Percentiles rank a stretch among this genome's conserved stretches.
Evolutionary conservation across 768 basidiomycete species (phyloP).

Genomic region (Porpolomopsis calyptriformis): DNA sequence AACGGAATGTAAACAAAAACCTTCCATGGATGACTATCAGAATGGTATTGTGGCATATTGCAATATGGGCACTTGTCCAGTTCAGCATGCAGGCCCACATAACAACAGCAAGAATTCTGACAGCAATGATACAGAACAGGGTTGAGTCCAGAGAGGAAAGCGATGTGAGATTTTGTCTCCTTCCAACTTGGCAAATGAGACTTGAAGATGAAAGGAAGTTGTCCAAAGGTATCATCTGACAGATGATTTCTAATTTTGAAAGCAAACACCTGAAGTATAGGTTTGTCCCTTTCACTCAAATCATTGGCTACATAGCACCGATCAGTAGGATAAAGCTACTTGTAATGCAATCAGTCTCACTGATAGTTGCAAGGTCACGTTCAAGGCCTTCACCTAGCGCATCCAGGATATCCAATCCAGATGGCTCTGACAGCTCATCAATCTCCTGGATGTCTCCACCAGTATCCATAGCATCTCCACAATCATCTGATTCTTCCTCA

Average conservation of each 20-base stretch:
- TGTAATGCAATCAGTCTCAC: not conserved
- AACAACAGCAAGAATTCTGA: constrained; percentile 23
- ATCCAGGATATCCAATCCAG: not conserved
- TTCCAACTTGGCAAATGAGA: not conserved
- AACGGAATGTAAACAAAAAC: constrained; percentile 20
- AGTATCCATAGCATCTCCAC: not conserved
- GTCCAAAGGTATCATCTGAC: not conserved
- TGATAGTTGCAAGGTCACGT: not conserved
- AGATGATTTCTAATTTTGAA: not conserved
- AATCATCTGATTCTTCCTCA: not conserved
- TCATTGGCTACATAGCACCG: not conserved
- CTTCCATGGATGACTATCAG: constrained; percentile 8
- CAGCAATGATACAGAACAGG: constrained; percentile 25
- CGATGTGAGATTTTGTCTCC: constrained; percentile 10
- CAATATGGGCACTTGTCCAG: constrained; percentile 15
- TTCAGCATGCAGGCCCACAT: constrained; percentile 14
- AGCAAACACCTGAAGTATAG: not conserved
- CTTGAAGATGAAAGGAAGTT: not conserved
- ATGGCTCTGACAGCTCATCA: not conserved
- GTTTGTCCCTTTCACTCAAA: not conserved
- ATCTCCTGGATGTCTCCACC: not conserved
- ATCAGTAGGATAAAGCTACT: not conserved
- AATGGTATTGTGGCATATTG: constrained; percentile 11
- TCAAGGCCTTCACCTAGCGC: not conserved
- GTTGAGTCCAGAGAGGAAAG: constrained; percentile 20